A percentile compares a stretch with the other conserved stretches of the same genome.
Conservation (phyloP, 1,139 yeast genomes). For the Diutina pseudorugosa region DNA sequence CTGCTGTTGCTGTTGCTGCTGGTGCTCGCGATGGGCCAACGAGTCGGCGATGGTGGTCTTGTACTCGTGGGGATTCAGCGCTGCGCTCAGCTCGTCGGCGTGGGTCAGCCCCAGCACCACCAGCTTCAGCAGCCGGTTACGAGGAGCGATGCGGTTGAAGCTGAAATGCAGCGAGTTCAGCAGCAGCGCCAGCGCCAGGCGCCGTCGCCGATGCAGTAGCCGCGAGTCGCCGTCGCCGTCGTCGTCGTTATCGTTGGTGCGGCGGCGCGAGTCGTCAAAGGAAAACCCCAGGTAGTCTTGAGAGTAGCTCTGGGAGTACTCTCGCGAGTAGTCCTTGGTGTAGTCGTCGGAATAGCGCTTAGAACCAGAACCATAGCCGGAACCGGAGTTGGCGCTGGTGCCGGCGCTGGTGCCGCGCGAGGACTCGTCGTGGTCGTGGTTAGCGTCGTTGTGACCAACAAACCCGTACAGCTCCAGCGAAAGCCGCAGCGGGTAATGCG, state of each 20-base stretch:
- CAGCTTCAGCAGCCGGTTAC: not conserved
- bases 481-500: not conserved
- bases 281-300: not conserved
- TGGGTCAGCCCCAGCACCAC: not conserved
- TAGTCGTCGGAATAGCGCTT: not conserved
- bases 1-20: not conserved
- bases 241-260: not conserved
- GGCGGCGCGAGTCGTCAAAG: not conserved
- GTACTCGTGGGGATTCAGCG: not conserved
- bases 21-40: not conserved
- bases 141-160: conserved; percentile 1
- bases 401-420: not conserved
- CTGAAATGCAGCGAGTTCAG: not conserved
- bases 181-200: not conserved
- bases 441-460: too few species aligned
- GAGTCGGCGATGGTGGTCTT: conserved; percentile 1
- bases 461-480: not conserved
- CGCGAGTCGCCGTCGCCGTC: not conserved
- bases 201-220: not conserved
- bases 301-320: not conserved
- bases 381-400: not conserved
- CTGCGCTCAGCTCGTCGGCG: not conserved
- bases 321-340: not conserved
- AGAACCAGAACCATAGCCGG: not conserved
- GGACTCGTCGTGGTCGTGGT: too few species aligned